phyloP scores from a whole-genome alignment of 306 rosid genomes.

The cucumber (Cucumis sativus) region DNA sequence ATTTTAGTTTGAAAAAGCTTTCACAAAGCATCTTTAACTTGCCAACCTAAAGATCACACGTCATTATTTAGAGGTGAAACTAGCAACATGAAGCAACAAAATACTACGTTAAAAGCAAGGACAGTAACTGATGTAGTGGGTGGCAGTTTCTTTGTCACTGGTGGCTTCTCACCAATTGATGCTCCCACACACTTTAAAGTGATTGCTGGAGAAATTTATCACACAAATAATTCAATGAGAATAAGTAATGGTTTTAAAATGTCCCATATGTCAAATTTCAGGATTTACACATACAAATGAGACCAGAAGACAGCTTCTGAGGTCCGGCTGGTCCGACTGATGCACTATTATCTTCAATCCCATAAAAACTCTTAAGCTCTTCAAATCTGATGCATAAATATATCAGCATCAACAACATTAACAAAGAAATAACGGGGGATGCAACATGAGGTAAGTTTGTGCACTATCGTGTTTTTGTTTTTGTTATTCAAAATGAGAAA shows the following conservation, averaged over 20 bases:
- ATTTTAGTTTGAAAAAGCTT: conserved; percentile 82
- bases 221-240: neutral
- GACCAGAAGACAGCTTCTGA: conserved; percentile 68
- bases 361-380: conserved; percentile 65
- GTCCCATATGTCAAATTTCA: neutral
- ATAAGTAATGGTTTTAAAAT: neutral
- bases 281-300: conserved; percentile 43
- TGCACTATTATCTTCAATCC: conserved; percentile 67
- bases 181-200: conserved; percentile 83
- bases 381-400: conserved; percentile 34
- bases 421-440: neutral
- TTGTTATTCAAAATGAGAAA: neutral
- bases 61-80: neutral
- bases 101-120: neutral
- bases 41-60: conserved; percentile 39
- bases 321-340: conserved; percentile 43
- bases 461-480: neutral
- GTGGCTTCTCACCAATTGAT: conserved; percentile 80
- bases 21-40: conserved; percentile 84
- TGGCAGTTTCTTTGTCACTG: conserved; percentile 70
- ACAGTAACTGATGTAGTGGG: conserved; percentile 59
- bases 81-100: neutral
- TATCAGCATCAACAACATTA: conserved; percentile 2
- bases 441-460: neutral
- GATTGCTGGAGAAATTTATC: conserved; percentile 47